Base-by-base conservation (phyloP, 2,329 filamentous ascomycete genomes). In the Fusarium longipes region DNA sequence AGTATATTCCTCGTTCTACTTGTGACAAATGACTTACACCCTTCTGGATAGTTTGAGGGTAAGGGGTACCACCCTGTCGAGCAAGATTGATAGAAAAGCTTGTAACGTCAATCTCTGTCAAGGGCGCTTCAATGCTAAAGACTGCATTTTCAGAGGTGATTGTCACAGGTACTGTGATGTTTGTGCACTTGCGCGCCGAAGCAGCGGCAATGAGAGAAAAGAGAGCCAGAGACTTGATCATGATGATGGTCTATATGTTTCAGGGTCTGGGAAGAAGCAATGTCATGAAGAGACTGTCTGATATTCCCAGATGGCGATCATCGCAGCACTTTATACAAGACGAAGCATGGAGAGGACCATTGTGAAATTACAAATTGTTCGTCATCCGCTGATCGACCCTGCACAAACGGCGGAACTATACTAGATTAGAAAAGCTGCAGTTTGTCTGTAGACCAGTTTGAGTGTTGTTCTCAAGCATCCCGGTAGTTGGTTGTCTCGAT, bases 161-260 rank as follows among this genome's bases (percentile, higher is more conserved):
- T 5, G 80, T 76, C 15, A 91, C 80, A 3, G 86, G 84, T 7
- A 91, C 81, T 2, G 81, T 86, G 30, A 89, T 70, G 62, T 89
- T 83, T 35, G 67, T 74, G 71, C 82, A 84, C 15, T 76, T 73
- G 29, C 78, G 76, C 9, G 80, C 79, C 42, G 75, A 67, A 15
- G 71, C 71, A n/a, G 69, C 57, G 24, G 73, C 56, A 29, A 74
- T 60, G 24, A 78, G 61, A 29, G 66, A 48, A 30, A 77, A 44
- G 8, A 76, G 29, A 24, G 73, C 29, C 22, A 67, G 29, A 30
- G 64, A 40, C 43, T 60, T 70, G 50, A 72, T 53, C 73, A 76
- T 73, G 9, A n/a, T 57, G 43, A 35, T 38, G n/a, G 29, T 18
- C n/a, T 43, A 14, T 27, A 10, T 17, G 39, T 18, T 43, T 54